A percentile compares a stretch with the other conserved stretches of the same genome.
phyloP scores from a whole-genome alignment of 1,284 basidiomycete genomes.

The Leccinum subrobustum region DNA sequence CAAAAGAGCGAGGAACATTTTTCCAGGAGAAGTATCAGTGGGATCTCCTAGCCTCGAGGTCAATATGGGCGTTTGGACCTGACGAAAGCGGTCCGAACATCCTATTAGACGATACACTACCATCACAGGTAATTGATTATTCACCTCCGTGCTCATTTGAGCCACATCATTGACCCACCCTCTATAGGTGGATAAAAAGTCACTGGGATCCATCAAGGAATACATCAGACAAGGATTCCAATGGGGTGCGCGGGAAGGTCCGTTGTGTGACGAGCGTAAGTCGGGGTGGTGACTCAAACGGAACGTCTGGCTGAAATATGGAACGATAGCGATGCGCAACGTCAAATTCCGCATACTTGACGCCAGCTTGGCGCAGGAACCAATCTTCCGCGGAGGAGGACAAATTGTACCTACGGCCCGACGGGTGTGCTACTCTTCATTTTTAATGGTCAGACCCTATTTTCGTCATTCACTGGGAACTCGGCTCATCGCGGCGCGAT shows the following conservation, averaged over 20 bases:
- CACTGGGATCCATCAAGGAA: constrained; percentile 87
- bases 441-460: constrained; percentile 76
- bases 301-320: constrained; percentile 5
- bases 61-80: constrained; percentile 99
- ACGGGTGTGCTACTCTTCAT: constrained; percentile 98
- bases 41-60: constrained; percentile 95
- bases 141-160: neutral
- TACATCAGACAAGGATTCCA: constrained; percentile 99
- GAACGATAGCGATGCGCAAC: constrained; percentile 83
- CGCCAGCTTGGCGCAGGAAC: constrained; percentile 88
- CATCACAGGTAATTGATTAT: constrained; percentile 68
- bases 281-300: constrained; percentile 21
- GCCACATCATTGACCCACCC: neutral
- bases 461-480: constrained; percentile 5
- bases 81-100: constrained; percentile 95
- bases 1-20: constrained; percentile 91
- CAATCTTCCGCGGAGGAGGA: constrained; percentile 96
- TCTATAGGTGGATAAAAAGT: constrained; percentile 85
- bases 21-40: constrained; percentile 97
- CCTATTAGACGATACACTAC: constrained; percentile 93
- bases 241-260: constrained; percentile 97
- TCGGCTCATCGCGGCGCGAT: neutral
- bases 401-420: constrained; percentile 98
- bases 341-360: constrained; percentile 97
- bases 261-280: constrained; percentile 97